Conservation (phyloP, 176 grass and related monocot species). For the Thinopyrum elongatum region DNA sequence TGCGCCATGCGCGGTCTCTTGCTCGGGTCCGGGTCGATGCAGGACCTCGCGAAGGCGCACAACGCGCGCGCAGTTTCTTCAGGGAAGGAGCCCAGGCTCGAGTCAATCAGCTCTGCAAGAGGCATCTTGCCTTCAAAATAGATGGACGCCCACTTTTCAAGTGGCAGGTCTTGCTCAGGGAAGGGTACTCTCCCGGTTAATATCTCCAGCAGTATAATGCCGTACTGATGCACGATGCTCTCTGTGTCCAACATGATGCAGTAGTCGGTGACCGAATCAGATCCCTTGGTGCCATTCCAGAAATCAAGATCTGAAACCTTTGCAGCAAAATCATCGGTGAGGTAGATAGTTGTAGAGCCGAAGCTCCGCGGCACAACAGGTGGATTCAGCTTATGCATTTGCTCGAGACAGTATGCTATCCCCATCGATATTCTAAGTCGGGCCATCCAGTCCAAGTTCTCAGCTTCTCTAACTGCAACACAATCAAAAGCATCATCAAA, state of each 20-base stretch:
- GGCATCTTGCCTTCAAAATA: slow-evolving; percentile 36
- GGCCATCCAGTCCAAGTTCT: slow-evolving; percentile 56
- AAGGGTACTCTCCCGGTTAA: slow-evolving; percentile 50
- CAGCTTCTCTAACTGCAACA: slow-evolving; percentile 66
- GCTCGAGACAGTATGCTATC: slow-evolving; percentile 81
- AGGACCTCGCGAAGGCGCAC: slow-evolving; percentile 52
- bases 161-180: slow-evolving; percentile 31
- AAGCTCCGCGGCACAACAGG: slow-evolving; percentile 40
- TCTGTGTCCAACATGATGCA: background rate
- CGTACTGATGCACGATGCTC: slow-evolving; percentile 52
- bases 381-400: slow-evolving; percentile 73
- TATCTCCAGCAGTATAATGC: slow-evolving; percentile 67
- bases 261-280: background rate
- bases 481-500: slow-evolving; percentile 5
- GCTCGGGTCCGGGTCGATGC: slow-evolving; percentile 45
- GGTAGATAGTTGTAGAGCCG: slow-evolving; percentile 50
- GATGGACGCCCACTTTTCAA: slow-evolving; percentile 29
- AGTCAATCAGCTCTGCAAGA: slow-evolving; percentile 51
- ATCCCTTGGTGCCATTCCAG: slow-evolving; percentile 35
- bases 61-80: slow-evolving; percentile 38
- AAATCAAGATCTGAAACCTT: slow-evolving; percentile 66
- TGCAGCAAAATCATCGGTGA: slow-evolving; percentile 75
- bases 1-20: slow-evolving; percentile 59
- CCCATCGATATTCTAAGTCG: slow-evolving; percentile 85
- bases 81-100: slow-evolving; percentile 32